Evolutionary conservation across 2,329 filamentous ascomycete genomes (phyloP).

Genomic region (Drechslerella stenobrocha): DNA sequence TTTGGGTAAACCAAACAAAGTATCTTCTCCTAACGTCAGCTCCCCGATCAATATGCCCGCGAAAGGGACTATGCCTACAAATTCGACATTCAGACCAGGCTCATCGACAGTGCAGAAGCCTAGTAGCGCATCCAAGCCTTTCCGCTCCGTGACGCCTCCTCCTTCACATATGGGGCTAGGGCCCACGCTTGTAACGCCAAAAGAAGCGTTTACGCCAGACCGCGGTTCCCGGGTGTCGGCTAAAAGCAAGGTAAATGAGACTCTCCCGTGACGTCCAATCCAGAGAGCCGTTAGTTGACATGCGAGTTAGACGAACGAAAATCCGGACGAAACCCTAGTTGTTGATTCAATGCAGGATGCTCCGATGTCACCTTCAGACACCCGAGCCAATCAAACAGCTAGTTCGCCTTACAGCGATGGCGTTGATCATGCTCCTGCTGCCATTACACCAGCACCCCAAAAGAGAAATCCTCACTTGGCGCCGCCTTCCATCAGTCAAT

Average conservation of each 20-base stretch:
- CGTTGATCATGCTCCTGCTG: constrained; percentile 30
- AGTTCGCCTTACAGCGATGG: constrained; percentile 49
- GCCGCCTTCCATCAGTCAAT: constrained; percentile 76
- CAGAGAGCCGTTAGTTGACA: constrained; percentile 52
- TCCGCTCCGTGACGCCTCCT: constrained; percentile 55
- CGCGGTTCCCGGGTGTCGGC: constrained; percentile 56
- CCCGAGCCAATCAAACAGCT: constrained; percentile 8
- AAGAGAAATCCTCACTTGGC: constrained; percentile 73
- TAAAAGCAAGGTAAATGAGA: constrained; percentile 53
- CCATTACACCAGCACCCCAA: constrained; percentile 71
- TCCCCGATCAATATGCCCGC: constrained; percentile 13
- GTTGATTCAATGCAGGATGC: constrained; percentile 24
- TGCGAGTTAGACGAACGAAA: constrained; percentile 47
- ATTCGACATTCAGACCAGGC: constrained; percentile 48
- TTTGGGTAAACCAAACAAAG: constrained; percentile 45
- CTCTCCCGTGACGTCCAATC: background rate
- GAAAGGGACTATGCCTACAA: constrained; percentile 12
- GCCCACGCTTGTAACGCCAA: constrained; percentile 56
- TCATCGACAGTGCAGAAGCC: constrained; percentile 46
- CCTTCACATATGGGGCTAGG: constrained; percentile 58
- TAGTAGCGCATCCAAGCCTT: constrained; percentile 23
- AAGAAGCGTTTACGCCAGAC: constrained; percentile 62
- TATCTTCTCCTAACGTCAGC: constrained; percentile 45
- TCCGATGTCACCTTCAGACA: constrained; percentile 48
- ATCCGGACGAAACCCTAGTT: constrained; percentile 45